These are phyloP conservation scores for Mycena sp. DNA, from an alignment of 1,284 basidiomycete species.

Conservation along the genomic window DNA sequence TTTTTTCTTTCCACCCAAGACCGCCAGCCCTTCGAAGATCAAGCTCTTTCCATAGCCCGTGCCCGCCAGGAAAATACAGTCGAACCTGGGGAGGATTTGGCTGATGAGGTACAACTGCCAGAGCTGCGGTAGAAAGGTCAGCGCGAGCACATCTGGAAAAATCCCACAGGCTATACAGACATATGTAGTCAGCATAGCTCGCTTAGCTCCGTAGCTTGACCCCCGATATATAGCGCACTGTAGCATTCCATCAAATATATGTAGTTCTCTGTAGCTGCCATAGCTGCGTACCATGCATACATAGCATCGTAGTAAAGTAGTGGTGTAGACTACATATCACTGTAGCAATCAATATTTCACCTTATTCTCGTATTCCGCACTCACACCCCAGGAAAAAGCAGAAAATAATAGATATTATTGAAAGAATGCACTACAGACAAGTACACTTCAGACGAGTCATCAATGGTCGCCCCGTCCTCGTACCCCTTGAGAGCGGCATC, in stretches of 20 bases:
- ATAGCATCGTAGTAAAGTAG: too few species aligned
- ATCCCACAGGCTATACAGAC: background rate
- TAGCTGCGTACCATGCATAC: too few species aligned
- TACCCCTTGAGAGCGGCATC: too few species aligned
- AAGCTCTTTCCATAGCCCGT: constrained; percentile 31
- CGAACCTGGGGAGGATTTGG: background rate
- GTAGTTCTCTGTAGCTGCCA: background rate
- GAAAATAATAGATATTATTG: too few species aligned
- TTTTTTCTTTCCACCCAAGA: constrained; percentile 26
- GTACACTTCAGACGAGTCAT: too few species aligned
- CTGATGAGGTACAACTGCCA: background rate
- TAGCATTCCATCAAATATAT: background rate
- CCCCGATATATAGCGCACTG: background rate
- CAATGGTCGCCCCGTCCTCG: too few species aligned
- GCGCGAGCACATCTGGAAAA: background rate
- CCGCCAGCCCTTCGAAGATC: constrained; percentile 31
- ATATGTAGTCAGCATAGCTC: background rate
- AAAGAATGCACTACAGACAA: too few species aligned
- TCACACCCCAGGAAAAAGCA: too few species aligned
- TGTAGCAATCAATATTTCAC: too few species aligned
- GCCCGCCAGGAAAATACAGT: constrained; percentile 16
- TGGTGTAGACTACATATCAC: too few species aligned
- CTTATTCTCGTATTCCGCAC: too few species aligned
- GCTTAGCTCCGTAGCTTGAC: background rate
- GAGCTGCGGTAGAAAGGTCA: too few species aligned